Evolutionary conservation across 1,284 basidiomycete species (phyloP).

Genomic region (Hypsizygus ulmarius): DNA sequence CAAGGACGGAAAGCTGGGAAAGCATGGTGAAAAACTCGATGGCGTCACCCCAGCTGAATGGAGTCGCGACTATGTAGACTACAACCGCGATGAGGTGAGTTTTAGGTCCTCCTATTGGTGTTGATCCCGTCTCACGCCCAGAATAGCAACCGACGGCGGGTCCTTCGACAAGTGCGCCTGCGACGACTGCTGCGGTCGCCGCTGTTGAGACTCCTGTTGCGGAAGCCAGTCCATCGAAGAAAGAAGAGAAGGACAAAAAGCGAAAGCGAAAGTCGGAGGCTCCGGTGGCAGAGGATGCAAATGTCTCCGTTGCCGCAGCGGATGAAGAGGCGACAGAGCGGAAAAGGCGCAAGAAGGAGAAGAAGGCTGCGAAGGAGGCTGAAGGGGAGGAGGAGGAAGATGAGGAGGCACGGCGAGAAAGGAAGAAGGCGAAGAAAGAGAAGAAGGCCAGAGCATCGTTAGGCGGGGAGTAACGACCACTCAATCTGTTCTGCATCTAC

Average conservation of each 20-base stretch:
- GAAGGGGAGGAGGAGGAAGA: slow-evolving; percentile 41
- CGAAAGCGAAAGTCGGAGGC: slow-evolving; percentile 71
- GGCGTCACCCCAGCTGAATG: slow-evolving; percentile 90
- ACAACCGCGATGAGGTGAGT: slow-evolving; percentile 55
- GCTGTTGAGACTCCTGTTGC: slow-evolving; percentile 22
- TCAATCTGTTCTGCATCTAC: not conserved
- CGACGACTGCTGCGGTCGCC: slow-evolving; percentile 23
- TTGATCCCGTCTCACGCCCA: slow-evolving; percentile 6
- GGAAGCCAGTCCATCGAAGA: slow-evolving; percentile 42
- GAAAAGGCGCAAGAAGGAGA: slow-evolving; percentile 54
- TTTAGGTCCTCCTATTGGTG: slow-evolving; percentile 2
- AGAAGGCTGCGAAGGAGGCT: slow-evolving; percentile 49
- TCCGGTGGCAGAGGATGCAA: slow-evolving; percentile 34
- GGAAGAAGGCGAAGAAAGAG: slow-evolving; percentile 67
- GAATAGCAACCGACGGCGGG: slow-evolving; percentile 45
- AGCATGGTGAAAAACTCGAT: slow-evolving; percentile 91
- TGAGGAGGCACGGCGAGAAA: slow-evolving; percentile 60
- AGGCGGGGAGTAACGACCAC: slow-evolving; percentile 33
- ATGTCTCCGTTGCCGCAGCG: slow-evolving; percentile 40
- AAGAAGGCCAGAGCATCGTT: slow-evolving; percentile 58
- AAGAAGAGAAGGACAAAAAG: slow-evolving; percentile 68
- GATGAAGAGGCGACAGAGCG: slow-evolving; percentile 44
- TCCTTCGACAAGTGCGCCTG: slow-evolving; percentile 33
- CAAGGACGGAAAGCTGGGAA: slow-evolving; percentile 95
- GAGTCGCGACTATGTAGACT: slow-evolving; percentile 94